These are phyloP conservation scores for Arthroderma sp. DNA, from an alignment of 2,329 filamentous ascomycete species.

Conservation along the genomic window DNA sequence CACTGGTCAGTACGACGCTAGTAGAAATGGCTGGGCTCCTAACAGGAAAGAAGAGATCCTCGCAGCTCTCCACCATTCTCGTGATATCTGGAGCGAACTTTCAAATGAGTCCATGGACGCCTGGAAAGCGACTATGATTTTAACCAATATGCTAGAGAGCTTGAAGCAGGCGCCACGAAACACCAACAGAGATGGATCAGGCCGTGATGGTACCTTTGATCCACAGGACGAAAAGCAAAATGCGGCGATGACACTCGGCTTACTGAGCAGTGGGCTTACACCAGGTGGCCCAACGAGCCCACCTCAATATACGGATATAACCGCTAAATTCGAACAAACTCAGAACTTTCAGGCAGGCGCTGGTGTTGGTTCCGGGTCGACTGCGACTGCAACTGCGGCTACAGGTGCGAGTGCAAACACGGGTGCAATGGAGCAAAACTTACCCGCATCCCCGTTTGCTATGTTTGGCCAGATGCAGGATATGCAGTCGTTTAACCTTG, in stretches of 20 bases:
- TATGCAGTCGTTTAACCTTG: constrained; percentile 41
- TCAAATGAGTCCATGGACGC: constrained; percentile 74
- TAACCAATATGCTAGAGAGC: constrained; percentile 77
- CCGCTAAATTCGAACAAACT: constrained; percentile 16
- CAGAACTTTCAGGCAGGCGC: constrained; percentile 15
- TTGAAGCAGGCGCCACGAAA: constrained; percentile 35
- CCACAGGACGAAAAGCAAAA: constrained; percentile 47
- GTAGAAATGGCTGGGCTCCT: constrained; percentile 34
- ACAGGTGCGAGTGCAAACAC: not conserved
- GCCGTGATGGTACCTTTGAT: constrained; percentile 20
- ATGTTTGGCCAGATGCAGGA: constrained; percentile 45
- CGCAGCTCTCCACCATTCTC: constrained; percentile 55
- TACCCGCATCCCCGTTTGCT: constrained; percentile 39
- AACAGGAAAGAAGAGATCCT: constrained; percentile 59
- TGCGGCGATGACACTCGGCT: constrained; percentile 57
- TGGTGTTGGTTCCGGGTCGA: no score
- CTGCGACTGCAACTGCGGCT: no score
- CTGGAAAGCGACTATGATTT: constrained; percentile 66
- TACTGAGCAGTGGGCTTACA: constrained; percentile 51
- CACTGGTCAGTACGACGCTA: constrained; percentile 22
- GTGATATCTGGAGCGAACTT: constrained; percentile 66
- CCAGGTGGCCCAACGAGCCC: constrained; percentile 27
- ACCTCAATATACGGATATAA: constrained; percentile 18
- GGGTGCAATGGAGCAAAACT: constrained; percentile 21
- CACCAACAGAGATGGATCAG: constrained; percentile 14